phyloP scores from a whole-genome alignment of 176 grass and related monocot genomes.

The Calamus simplicifolius region DNA sequence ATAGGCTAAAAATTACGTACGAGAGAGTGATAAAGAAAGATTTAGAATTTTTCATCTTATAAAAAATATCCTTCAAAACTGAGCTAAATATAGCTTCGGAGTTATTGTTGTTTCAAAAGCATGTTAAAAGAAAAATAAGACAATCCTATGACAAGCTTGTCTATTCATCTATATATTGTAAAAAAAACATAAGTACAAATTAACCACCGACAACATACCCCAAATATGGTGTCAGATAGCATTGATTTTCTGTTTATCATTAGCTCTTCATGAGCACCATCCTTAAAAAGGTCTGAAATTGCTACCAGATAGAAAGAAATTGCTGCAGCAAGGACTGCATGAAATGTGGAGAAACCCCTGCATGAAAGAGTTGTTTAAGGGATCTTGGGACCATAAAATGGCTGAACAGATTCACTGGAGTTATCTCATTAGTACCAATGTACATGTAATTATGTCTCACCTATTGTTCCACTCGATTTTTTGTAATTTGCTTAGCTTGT shows the following conservation, averaged over 20 bases:
- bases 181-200: not conserved
- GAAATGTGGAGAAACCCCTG: slow-evolving; percentile 78
- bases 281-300: slow-evolving; percentile 55
- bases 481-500: slow-evolving; percentile 36
- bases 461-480: slow-evolving; percentile 79
- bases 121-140: too few species aligned
- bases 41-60: too few species aligned
- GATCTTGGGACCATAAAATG: not conserved
- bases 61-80: too few species aligned
- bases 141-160: too few species aligned
- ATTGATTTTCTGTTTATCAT: slow-evolving; percentile 57
- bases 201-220: slow-evolving; percentile 30
- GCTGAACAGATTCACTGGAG: not conserved
- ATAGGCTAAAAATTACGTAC: too few species aligned
- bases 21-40: too few species aligned
- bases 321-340: slow-evolving; percentile 43
- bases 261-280: slow-evolving; percentile 16
- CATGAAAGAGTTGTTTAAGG: slow-evolving; percentile 2
- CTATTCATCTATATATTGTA: not conserved
- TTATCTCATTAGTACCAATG: not conserved
- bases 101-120: too few species aligned
- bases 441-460: slow-evolving; percentile 11
- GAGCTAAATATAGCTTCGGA: too few species aligned
- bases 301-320: slow-evolving; percentile 65
- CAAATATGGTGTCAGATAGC: slow-evolving; percentile 56